A percentile compares a stretch with the other conserved stretches of the same genome.
Evolutionary conservation across 202 grass and related monocot species (phyloP).

Genomic region (Musa balbisiana): DNA sequence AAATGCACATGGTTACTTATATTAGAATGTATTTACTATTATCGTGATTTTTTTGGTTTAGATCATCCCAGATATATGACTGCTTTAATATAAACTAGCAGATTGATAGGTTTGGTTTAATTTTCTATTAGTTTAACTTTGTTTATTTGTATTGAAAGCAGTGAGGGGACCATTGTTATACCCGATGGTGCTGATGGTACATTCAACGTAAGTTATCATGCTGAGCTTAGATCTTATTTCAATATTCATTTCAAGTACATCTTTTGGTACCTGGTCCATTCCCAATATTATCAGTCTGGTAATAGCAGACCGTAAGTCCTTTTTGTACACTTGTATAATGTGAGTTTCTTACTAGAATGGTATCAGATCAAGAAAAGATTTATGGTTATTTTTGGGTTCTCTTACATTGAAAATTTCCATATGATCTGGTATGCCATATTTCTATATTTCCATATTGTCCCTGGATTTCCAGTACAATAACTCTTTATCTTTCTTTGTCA

Average conservation of each 20-base stretch:
- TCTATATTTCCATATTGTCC: no score
- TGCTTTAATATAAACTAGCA: neutral
- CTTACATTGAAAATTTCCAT: no score
- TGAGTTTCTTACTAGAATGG: no score
- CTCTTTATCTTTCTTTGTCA: no score
- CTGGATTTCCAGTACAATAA: no score
- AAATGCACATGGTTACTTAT: conserved; percentile 32
- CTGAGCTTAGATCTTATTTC: neutral
- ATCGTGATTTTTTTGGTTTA: neutral
- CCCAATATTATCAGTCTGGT: no score
- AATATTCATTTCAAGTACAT: neutral
- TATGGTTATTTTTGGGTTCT: no score
- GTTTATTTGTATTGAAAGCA: conserved; percentile 31
- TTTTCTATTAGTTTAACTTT: neutral
- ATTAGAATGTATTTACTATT: conserved; percentile 10
- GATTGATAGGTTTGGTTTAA: neutral
- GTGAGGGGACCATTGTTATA: conserved; percentile 32
- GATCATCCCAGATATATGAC: neutral
- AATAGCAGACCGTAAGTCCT: no score
- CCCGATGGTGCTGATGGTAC: conserved; percentile 31
- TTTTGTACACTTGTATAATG: no score
- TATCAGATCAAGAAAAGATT: no score
- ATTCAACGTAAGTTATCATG: conserved; percentile 44
- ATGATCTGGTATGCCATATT: no score
- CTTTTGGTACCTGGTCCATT: no score